A percentile compares a stretch with the other conserved stretches of the same genome.
phyloP scores from a whole-genome alignment of 169 alveolate genomes.

The Cryptosporidium meleagridis region DNA sequence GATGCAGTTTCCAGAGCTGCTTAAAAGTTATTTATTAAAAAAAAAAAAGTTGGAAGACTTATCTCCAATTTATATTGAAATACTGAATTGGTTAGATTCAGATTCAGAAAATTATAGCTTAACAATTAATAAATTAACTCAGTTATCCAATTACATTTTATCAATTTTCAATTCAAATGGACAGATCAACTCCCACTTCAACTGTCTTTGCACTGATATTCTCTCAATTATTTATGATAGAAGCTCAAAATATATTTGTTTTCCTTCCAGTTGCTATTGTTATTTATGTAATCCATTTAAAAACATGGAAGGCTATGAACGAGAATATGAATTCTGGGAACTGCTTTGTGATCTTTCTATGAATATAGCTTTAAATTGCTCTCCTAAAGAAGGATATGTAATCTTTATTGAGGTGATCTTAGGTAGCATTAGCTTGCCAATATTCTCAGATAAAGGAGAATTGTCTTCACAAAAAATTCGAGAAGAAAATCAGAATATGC shows the following conservation, averaged over 20 bases:
- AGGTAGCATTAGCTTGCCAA: conserved; percentile 59
- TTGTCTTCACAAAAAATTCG: background rate
- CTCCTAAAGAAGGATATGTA: conserved; percentile 70
- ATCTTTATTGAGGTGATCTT: conserved; percentile 42
- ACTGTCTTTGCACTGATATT: conserved; percentile 35
- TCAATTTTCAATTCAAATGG: background rate
- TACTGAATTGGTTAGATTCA: conserved; percentile 30
- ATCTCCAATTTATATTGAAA: conserved; percentile 1
- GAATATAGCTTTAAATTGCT: conserved; percentile 23
- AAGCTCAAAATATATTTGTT: conserved; percentile 41
- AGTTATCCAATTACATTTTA: conserved; percentile 3
- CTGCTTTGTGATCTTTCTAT: conserved; percentile 15
- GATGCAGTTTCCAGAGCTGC: conserved; percentile 26
- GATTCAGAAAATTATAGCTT: conserved; percentile 11
- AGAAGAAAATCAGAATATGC: background rate
- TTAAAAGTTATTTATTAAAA: background rate
- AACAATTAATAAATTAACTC: conserved; percentile 22
- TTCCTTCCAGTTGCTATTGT: conserved; percentile 39
- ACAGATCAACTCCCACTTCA: background rate
- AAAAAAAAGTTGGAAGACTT: conserved; percentile 5
- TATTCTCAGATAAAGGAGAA: conserved; percentile 22
- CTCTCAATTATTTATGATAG: conserved; percentile 50
- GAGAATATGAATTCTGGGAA: conserved; percentile 24
- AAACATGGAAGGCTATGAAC: background rate
- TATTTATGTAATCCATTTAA: conserved; percentile 22